These are phyloP conservation scores for Bretschneidera sinensis DNA, from an alignment of 345 rosid species.

Conservation along the genomic window DNA sequence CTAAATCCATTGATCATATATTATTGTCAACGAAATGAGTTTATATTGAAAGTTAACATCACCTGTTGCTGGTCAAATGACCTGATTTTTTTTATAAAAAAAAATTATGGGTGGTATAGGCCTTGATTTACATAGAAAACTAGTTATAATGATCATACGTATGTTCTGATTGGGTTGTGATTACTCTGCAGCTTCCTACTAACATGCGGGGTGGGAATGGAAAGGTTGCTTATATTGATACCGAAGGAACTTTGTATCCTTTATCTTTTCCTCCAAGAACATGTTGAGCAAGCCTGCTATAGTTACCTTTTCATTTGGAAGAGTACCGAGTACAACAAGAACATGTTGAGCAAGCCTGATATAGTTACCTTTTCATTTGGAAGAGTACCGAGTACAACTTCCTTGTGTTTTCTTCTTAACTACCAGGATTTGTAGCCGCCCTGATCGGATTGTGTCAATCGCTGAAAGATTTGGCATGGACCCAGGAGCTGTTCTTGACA, in stretches of 20 bases:
- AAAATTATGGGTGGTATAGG: background rate
- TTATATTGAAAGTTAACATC: no score
- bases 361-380: constrained; percentile 1
- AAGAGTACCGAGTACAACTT: background rate
- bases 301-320: no score
- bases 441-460: constrained; percentile 78
- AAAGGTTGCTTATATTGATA: constrained; percentile 85
- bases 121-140: background rate
- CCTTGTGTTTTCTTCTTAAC: constrained; percentile 31
- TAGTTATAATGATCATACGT: background rate
- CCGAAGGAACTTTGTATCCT: constrained; percentile 93
- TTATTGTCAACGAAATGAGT: background rate
- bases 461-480: constrained; percentile 99
- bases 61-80: background rate
- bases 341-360: no score
- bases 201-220: constrained; percentile 91
- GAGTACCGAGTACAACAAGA: no score
- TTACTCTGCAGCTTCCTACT: constrained; percentile 62
- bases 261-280: background rate
- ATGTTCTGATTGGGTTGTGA: background rate
- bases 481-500: constrained; percentile 92
- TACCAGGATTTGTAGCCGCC: constrained; percentile 48
- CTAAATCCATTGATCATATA: no score
- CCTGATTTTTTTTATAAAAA: background rate
- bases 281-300: constrained; percentile 7